Conservation (phyloP, 106 monocot genomes). For the Allium cepa region DNA sequence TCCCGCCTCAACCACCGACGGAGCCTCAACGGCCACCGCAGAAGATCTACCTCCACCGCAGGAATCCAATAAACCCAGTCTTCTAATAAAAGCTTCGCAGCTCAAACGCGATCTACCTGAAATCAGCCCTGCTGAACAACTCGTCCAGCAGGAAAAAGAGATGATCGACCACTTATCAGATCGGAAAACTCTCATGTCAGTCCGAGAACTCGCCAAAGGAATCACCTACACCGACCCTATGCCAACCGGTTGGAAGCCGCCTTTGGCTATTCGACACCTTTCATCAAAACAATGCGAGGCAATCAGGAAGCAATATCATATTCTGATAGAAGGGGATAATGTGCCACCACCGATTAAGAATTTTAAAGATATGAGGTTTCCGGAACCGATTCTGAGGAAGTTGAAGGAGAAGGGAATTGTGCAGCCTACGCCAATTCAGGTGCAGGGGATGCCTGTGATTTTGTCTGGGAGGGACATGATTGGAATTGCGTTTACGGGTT, state of each 20-base stretch:
- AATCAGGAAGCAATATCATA: conserved; percentile 74
- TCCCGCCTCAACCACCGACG: conserved; percentile 4
- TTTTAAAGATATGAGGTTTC: conserved; percentile 75
- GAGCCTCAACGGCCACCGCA: conserved; percentile 3
- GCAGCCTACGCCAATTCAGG: conserved; percentile 94
- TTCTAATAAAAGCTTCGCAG: conserved; percentile 80
- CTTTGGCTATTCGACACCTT: conserved; percentile 68
- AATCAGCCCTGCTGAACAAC: conserved; percentile 71
- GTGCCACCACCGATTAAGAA: conserved; percentile 76
- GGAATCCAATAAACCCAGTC: conserved; percentile 58
- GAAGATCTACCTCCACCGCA: conserved; percentile 1
- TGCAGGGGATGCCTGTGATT: conserved; percentile 75
- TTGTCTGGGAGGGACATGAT: conserved; percentile 95
- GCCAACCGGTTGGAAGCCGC: conserved; percentile 91
- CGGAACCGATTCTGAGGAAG: conserved; percentile 60
- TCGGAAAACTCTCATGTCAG: conserved; percentile 95
- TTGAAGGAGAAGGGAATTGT: conserved; percentile 72
- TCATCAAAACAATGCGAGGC: conserved; percentile 28
- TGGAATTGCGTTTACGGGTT: conserved; percentile 95
- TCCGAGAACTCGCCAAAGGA: conserved; percentile 91
- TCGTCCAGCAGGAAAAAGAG: conserved; percentile 80
- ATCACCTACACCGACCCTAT: conserved; percentile 88
- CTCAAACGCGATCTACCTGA: conserved; percentile 83
- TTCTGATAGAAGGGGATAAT: conserved; percentile 83
- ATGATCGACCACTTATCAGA: conserved; percentile 98